Base-by-base conservation (phyloP, 805 yeast genomes). In the Wickerhamiella spandovensis region DNA sequence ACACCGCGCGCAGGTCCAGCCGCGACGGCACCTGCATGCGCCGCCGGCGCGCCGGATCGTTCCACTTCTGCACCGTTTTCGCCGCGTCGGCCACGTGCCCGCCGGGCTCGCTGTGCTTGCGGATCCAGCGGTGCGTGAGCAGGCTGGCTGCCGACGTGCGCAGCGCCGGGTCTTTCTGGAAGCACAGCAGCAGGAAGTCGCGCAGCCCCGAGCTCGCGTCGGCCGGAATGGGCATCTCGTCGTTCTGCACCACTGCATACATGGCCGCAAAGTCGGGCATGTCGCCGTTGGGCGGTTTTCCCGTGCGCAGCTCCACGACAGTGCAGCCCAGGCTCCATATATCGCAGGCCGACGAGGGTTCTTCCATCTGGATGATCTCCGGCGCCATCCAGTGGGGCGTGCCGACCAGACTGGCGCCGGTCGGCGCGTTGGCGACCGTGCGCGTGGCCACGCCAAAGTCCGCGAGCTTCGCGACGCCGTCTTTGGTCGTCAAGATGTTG, bases 301-400 rank as follows among this genome's bases (percentile, higher is more conserved):
- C 95, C 0, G 95, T 82, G 48, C 86, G 69, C 42, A 92, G 70
- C 64, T 92, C 98, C 2, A 90, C 77, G 2, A 89, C 76, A 0
- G 97, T 90, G n/a, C 97, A 94, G 2, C 97, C 98, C 24, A 92
- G 66, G 7, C 95, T 84, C 97, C 74, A 70, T 6, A 70, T 63
- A 67, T 92, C 98, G 2, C 95, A 85, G 1, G 94, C 83, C 0
- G 90, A 78, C 9, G 94, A 81, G 1, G 90, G 83, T 21, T 54
- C 59, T 59, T 82, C 84, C 58, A 87, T 80, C 42, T 81, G 72
- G 3, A 92, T 84, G 2, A 94, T 80, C 62, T 92, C 98, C 0
- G 98, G 98, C 0, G 98, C 97, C 96, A 92, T 89, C 97, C 97
- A 92, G 62, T 90, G 84, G 0, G 97, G 95, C 0, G 97, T 87